Evolutionary conservation across 1,284 basidiomycete species (phyloP).

Genomic region (Crepidotus sp.): DNA sequence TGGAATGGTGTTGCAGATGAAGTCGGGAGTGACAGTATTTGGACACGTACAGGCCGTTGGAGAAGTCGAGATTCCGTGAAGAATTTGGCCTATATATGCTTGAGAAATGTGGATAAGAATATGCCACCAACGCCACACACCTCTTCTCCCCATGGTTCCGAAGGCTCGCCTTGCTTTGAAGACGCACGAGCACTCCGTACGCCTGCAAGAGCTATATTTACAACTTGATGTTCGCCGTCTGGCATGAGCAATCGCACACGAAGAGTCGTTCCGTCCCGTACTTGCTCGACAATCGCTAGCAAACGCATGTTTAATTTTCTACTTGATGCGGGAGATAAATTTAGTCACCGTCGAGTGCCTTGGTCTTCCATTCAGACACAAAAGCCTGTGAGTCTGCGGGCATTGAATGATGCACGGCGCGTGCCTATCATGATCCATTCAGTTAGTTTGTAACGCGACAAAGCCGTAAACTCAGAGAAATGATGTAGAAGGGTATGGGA

Average conservation of each 20-base stretch:
- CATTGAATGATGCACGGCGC: conserved; percentile 78
- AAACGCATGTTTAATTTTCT: not conserved
- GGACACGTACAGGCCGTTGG: conserved; percentile 81
- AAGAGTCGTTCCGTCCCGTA: conserved; percentile 87
- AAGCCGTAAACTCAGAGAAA: too few species aligned
- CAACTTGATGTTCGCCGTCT: conserved; percentile 80
- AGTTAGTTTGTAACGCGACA: too few species aligned
- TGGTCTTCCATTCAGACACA: conserved; percentile 86
- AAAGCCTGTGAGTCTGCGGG: conserved; percentile 85
- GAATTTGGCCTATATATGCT: conserved; percentile 66
- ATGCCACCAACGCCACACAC: conserved; percentile 32
- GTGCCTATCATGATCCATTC: conserved; percentile 40
- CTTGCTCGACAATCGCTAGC: conserved; percentile 85
- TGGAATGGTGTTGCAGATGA: conserved; percentile 78
- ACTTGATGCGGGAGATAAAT: not conserved
- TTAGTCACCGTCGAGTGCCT: conserved; percentile 68
- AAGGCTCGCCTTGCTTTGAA: conserved; percentile 64
- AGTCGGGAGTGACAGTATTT: conserved; percentile 81
- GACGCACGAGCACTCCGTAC: conserved; percentile 72
- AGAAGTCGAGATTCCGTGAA: conserved; percentile 91
- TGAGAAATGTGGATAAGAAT: not conserved
- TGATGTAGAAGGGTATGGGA: not conserved
- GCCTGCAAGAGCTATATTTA: conserved; percentile 80
- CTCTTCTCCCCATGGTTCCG: conserved; percentile 82
- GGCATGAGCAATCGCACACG: conserved; percentile 85